Evolutionary conservation across 306 rosid genomes (phyloP), one percentile per base, ranked within the genome.

Genomic region (Acacia melanoxylon): DNA sequence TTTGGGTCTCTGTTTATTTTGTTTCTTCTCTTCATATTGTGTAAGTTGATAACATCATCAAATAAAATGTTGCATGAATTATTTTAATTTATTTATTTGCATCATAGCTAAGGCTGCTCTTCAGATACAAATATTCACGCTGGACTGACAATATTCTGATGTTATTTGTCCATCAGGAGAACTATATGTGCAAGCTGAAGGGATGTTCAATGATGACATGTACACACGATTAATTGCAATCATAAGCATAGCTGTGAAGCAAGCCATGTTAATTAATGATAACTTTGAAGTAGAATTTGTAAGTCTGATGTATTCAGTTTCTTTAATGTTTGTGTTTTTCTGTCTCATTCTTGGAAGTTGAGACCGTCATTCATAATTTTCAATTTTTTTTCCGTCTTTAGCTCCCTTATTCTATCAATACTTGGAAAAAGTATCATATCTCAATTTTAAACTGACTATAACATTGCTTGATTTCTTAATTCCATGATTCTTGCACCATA

Each of bases 271-370:
- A 44, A 82, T 83, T 42, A 88, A 84, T 63, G 94, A 93, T 56
- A 93, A 83, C 87, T 91, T 91, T 63, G 99, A 92, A 89, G 77
- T 79, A 29, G 99, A 95, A 86, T 95, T 89, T 89, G 99, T 95
- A 84, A 93, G 99, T 91, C 75, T 68, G 61, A 48, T 42, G 78
- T 48, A 31, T 75, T 68, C 42, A 63, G 20, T 25, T 41, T 59
- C 49, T 58, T 73, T 20, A 37, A 66, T 74, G 19, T 42, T 81
- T 20, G 29, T 10, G 24, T 10, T 58, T 11, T 37, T 40, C 24
- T 35, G 42, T 58, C 68, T 54, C n/a, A 22, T 62, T 79, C 19
- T 68, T 81, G 74, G 48, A 42, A 41, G 35, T 49, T 52, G 74
- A 8, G 45, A 68, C 58, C 13, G 69, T 78, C 68, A 35, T 75